Evolutionary conservation across 2,329 filamentous ascomycete genomes (phyloP).

Genomic region (Verticillium longisporum): DNA sequence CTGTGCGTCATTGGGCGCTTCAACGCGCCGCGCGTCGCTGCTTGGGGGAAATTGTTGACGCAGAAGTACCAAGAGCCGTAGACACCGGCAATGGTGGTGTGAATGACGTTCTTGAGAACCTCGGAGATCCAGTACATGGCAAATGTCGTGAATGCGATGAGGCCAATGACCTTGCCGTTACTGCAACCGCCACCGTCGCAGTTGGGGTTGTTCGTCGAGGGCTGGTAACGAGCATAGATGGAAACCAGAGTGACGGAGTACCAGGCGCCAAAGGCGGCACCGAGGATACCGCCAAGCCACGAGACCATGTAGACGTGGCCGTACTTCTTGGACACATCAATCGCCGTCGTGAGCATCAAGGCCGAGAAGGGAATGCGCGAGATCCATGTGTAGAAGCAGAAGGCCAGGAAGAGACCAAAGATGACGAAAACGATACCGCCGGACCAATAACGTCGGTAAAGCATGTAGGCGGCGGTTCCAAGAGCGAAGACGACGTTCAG

Average conservation of each 20-base stretch:
- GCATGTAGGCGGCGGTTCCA: constrained; percentile 83
- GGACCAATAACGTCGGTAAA: constrained; percentile 68
- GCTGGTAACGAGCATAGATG: constrained; percentile 79
- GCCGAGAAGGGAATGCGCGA: constrained; percentile 85
- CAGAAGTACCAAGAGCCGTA: constrained; percentile 95
- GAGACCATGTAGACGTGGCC: constrained; percentile 86
- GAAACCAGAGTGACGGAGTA: constrained; percentile 80
- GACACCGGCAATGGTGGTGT: constrained; percentile 79
- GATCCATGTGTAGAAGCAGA: constrained; percentile 87
- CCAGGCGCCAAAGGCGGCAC: constrained; percentile 73
- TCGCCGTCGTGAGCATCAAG: constrained; percentile 78
- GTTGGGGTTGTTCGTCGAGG: constrained; percentile 43
- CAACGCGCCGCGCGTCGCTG: constrained; percentile 76
- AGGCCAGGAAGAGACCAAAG: constrained; percentile 70
- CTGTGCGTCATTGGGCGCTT: constrained; percentile 80
- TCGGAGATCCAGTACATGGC: constrained; percentile 92
- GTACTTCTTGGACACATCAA: constrained; percentile 76
- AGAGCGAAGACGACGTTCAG: constrained; percentile 79
- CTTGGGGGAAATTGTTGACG: constrained; percentile 60
- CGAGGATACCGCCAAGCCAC: constrained; percentile 71
- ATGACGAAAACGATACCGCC: constrained; percentile 83
- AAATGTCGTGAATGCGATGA: constrained; percentile 84
- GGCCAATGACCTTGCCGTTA: constrained; percentile 69
- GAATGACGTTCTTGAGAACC: constrained; percentile 88
- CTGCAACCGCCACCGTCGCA: constrained; percentile 61